Percentiles rank a stretch among this genome's conserved stretches.
phyloP scores from a whole-genome alignment of 768 basidiomycete species.

The Pulveroboletus frians region DNA sequence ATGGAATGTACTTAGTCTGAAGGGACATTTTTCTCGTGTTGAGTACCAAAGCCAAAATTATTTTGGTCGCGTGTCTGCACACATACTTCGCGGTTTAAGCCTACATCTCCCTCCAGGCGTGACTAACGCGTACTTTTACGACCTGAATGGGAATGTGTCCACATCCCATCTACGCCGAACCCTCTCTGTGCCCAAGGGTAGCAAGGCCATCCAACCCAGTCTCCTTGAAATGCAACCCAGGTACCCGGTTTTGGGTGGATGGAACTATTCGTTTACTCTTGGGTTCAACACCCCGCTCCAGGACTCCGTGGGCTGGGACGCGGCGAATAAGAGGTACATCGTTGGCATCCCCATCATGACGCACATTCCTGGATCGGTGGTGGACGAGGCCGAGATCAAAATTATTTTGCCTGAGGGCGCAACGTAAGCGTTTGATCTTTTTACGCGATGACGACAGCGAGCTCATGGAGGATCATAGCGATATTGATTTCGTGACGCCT shows the following conservation, averaged over 20 bases:
- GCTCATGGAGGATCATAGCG: conserved; percentile 41
- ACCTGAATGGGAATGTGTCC: conserved; percentile 93
- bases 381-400: conserved; percentile 72
- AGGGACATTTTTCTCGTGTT: conserved; percentile 93
- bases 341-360: conserved; percentile 86
- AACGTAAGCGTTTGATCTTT: conserved; percentile 51
- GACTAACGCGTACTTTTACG: conserved; percentile 82
- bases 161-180: conserved; percentile 78
- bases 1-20: conserved; percentile 52
- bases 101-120: conserved; percentile 81
- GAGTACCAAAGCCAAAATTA: conserved; percentile 75
- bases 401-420: conserved; percentile 94
- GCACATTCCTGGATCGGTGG: conserved; percentile 69
- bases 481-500: conserved; percentile 70
- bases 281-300: conserved; percentile 88
- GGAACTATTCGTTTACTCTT: conserved; percentile 94
- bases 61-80: conserved; percentile 60
- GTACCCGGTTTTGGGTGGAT: conserved; percentile 92
- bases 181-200: conserved; percentile 58
- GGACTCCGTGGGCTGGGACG: conserved; percentile 66
- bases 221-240: conserved; percentile 81
- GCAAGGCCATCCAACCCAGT: conserved; percentile 50
- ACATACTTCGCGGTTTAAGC: conserved; percentile 68
- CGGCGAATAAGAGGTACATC: conserved; percentile 57
- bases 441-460: background rate